Evolutionary conservation across 2,329 filamentous ascomycete genomes (phyloP).

Genomic region (Amauroascus verrucosus): DNA sequence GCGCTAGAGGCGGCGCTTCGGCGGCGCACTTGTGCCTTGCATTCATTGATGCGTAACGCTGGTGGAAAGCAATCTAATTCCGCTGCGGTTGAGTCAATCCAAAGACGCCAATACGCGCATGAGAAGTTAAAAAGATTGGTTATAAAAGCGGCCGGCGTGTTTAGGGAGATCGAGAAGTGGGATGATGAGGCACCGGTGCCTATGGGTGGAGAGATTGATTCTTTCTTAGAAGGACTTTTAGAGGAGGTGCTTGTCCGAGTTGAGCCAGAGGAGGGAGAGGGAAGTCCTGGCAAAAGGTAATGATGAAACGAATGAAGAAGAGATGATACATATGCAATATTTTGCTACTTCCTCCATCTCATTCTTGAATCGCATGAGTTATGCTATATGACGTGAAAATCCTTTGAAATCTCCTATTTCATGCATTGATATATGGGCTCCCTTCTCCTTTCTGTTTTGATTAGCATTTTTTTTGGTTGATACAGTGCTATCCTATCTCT

Average conservation of each 20-base stretch:
- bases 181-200: slow-evolving; percentile 80
- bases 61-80: slow-evolving; percentile 40
- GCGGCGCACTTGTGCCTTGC: slow-evolving; percentile 54
- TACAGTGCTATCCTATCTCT: neutral
- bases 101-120: slow-evolving; percentile 64
- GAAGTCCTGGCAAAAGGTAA: neutral
- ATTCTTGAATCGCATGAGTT: neutral
- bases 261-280: slow-evolving; percentile 61
- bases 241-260: slow-evolving; percentile 90
- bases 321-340: neutral
- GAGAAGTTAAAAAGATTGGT: slow-evolving; percentile 74
- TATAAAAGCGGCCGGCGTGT: slow-evolving; percentile 69
- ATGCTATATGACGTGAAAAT: neutral
- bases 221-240: slow-evolving; percentile 80
- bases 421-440: neutral
- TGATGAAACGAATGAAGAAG: slow-evolving; percentile 3
- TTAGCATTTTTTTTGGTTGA: neutral
- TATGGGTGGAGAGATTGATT: slow-evolving; percentile 83
- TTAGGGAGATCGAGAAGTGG: slow-evolving; percentile 80
- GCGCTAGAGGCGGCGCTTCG: slow-evolving; percentile 85
- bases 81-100: slow-evolving; percentile 45
- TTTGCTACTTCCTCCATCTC: neutral
- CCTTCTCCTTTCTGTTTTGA: neutral
- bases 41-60: slow-evolving; percentile 28
- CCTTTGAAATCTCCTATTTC: neutral